phyloP scores from a whole-genome alignment of 225 moss, liverwort and hornwort species.

The Marchantia polymorpha region DNA sequence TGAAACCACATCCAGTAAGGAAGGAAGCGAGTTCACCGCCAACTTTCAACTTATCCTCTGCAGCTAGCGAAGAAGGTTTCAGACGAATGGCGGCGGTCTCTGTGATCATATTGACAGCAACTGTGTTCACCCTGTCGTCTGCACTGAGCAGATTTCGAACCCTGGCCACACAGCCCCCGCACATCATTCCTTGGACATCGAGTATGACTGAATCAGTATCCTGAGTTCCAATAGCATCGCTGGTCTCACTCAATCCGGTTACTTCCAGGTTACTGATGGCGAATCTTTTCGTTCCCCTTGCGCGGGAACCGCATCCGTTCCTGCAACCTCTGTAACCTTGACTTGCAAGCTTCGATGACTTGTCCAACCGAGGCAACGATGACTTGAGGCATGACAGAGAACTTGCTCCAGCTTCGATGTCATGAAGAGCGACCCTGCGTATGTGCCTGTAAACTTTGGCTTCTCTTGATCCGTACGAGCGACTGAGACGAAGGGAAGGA shows the following conservation, averaged over 20 bases:
- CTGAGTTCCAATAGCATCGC: background rate
- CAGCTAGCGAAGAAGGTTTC: constrained; percentile 9
- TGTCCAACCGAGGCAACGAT: background rate
- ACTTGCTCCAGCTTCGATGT: constrained; percentile 4
- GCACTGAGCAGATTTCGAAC: constrained; percentile 66
- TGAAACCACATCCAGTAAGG: constrained; percentile 68
- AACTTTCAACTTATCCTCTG: constrained; percentile 25
- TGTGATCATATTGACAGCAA: constrained; percentile 87
- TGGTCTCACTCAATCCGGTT: constrained; percentile 14
- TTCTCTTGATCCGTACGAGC: background rate
- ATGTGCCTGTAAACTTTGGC: background rate
- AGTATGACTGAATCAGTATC: constrained; percentile 53
- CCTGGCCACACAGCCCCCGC: constrained; percentile 91
- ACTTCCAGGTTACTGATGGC: constrained; percentile 26
- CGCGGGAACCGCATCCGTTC: background rate
- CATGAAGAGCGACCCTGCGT: background rate
- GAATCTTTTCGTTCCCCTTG: background rate
- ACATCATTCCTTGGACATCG: constrained; percentile 97
- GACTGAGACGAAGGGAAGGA: background rate
- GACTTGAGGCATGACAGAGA: background rate
- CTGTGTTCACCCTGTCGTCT: constrained; percentile 63
- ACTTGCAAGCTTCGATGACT: background rate
- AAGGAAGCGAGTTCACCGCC: constrained; percentile 62
- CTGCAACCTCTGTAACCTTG: background rate
- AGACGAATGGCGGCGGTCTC: constrained; percentile 89